Evolutionary conservation across 1,284 basidiomycete genomes (phyloP), one percentile per base, ranked within the genome.

Genomic region (Ceratorhiza oryzae-sativae): DNA sequence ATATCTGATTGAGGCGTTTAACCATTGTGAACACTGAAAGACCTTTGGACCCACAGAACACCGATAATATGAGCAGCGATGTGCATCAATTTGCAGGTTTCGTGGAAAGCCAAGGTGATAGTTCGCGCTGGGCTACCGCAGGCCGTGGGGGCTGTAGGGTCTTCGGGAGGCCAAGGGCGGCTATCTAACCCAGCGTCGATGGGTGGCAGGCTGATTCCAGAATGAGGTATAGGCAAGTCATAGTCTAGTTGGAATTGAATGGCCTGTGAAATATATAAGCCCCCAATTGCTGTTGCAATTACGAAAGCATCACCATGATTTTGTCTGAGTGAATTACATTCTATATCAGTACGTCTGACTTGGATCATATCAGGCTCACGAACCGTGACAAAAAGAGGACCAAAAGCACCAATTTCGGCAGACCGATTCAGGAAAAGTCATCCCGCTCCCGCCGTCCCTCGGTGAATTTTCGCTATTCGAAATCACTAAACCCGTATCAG

Each of bases 51-150:
- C 75, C 75, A 88, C 88, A 89, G 82, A 39, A 86, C 83, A 71
- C 87, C 85, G 82, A 88, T 85, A 62, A 89, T 86, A 42, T 82
- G 78, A 74, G 86, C 80, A 1, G 85, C 84, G 61, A 89, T 87
- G 72, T 83, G 76, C 75, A 88, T 80, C 32, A 89, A 78, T 74
- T 86, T 82, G 65, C 86, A 86, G 0, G 84, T 85, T 15, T 84
- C 83, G 6, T 81, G 80, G 75, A 89, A 89, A 1, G 84, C 84
- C 65, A 82, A 84, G 9, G 85, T 84, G 9, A 85, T 79, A 51
- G 82, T 23, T 8, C 25, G 49, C 1, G 45, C 10, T 5, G 42
- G 42, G 10, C 23, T 6, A 3, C 27, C 18, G 41, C 27, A 36
- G n/a, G 12, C 46, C 1, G 20, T 30, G 20, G 30, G 32, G 6